A percentile compares a stretch with the other conserved stretches of the same genome.
phyloP scores from a whole-genome alignment of 306 rosid genomes.

The Quercus dentata region DNA sequence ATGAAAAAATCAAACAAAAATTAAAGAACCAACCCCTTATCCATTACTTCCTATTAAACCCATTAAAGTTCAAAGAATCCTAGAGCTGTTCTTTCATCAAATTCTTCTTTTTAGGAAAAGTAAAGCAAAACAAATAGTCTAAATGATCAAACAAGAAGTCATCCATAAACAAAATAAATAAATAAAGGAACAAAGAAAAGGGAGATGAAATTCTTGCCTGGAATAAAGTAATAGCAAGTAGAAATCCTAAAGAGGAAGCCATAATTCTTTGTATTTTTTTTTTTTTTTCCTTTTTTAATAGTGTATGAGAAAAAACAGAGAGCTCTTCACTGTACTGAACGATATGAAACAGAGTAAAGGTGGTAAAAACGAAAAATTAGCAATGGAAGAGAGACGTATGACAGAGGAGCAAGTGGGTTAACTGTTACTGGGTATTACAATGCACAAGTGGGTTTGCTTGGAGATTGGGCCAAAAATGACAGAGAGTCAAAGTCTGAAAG shows the following conservation, averaged over 20 bases:
- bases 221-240: conserved; percentile 32
- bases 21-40: neutral
- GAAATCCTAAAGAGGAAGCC: conserved; percentile 27
- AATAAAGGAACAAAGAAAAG: neutral
- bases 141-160: neutral
- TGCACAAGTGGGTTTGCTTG: neutral
- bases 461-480: neutral
- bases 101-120: neutral
- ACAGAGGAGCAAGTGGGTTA: neutral
- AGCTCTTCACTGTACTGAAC: neutral
- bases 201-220: conserved; percentile 37
- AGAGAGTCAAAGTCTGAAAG: no score
- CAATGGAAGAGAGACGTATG: neutral
- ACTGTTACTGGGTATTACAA: neutral
- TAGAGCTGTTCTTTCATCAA: neutral
- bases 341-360: neutral
- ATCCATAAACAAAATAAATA: neutral
- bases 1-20: neutral
- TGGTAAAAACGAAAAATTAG: neutral
- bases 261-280: neutral
- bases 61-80: neutral
- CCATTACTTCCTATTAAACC: neutral
- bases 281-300: neutral
- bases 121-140: neutral
- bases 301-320: neutral